Evolutionary conservation across 2,329 filamentous ascomycete species (phyloP).

Genomic region (Diaporthe citriasiana): DNA sequence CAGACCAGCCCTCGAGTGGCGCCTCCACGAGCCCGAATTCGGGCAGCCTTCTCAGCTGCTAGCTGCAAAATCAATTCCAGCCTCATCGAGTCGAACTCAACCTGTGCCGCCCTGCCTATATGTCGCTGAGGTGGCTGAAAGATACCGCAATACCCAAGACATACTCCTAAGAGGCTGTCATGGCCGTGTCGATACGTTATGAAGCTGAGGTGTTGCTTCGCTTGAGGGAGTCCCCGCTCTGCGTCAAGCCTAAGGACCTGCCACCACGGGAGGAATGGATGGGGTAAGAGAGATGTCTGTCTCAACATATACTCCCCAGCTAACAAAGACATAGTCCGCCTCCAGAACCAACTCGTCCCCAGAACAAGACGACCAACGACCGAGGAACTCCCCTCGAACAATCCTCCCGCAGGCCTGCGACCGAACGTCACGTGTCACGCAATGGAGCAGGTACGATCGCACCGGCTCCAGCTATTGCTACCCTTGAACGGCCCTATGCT

Average conservation of each 20-base stretch:
- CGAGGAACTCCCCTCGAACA: constrained; percentile 62
- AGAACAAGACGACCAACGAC: constrained; percentile 60
- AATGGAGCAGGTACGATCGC: constrained; percentile 67
- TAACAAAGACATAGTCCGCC: constrained; percentile 55
- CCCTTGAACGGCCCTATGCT: constrained; percentile 25
- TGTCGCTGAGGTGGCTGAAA: constrained; percentile 25
- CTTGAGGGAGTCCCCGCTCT: constrained; percentile 86
- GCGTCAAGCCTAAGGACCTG: constrained; percentile 82
- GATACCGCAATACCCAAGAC: constrained; percentile 2
- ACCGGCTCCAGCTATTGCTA: not conserved
- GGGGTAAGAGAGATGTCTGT: constrained; percentile 72
- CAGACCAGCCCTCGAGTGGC: constrained; percentile 9
- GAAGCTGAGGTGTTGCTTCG: constrained; percentile 81
- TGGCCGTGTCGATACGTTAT: constrained; percentile 74
- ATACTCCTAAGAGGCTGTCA: constrained; percentile 29
- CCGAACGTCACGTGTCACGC: constrained; percentile 69
- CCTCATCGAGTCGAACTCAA: constrained; percentile 3
- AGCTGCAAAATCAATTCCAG: constrained; percentile 19
- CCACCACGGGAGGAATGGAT: constrained; percentile 96
- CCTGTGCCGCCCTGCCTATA: not conserved
- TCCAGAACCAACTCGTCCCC: constrained; percentile 61
- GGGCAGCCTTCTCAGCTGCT: constrained; percentile 33
- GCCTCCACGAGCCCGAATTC: constrained; percentile 26
- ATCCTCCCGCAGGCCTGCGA: constrained; percentile 64
- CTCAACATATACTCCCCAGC: constrained; percentile 21